A percentile compares a stretch with the other conserved stretches of the same genome.
These are phyloP conservation scores for Aspergillus ustus DNA, from an alignment of 2,329 filamentous ascomycete genomes.

Conservation along the genomic window DNA sequence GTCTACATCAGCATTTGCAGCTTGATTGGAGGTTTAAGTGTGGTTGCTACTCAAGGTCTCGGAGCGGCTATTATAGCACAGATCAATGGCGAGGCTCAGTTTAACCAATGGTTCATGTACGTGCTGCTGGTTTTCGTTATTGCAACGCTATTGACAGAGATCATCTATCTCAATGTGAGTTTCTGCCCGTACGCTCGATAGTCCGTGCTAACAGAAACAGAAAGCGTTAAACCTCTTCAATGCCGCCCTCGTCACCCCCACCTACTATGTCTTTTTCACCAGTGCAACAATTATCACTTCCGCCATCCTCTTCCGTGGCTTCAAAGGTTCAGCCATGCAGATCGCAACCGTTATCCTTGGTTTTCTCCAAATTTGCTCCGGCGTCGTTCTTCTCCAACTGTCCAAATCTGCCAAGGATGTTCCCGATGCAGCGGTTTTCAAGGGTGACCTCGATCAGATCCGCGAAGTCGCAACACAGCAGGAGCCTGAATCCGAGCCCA, in stretches of 20 bases:
- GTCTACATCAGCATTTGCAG: constrained; percentile 97
- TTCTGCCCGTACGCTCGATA: neutral
- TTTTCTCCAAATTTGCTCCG: constrained; percentile 90
- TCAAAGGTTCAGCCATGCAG: constrained; percentile 79
- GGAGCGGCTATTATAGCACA: constrained; percentile 90
- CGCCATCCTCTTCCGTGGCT: constrained; percentile 87
- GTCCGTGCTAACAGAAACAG: constrained; percentile 53
- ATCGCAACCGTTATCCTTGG: constrained; percentile 92
- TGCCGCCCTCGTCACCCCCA: constrained; percentile 93
- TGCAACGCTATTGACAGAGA: constrained; percentile 86
- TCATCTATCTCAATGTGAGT: constrained; percentile 92
- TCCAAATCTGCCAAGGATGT: constrained; percentile 98
- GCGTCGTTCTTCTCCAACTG: constrained; percentile 90
- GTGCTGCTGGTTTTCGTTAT: constrained; percentile 90
- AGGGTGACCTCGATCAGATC: constrained; percentile 90
- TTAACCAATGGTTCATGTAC: constrained; percentile 97
- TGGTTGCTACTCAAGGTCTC: constrained; percentile 91
- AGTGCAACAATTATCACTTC: constrained; percentile 94
- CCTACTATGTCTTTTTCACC: constrained; percentile 98
- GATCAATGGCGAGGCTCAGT: constrained; percentile 79
- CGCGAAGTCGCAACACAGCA: constrained; percentile 94
- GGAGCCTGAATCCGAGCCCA: constrained; percentile 94
- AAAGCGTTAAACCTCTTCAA: constrained; percentile 99
- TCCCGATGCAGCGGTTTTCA: constrained; percentile 88
- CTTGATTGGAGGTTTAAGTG: constrained; percentile 89